Evolutionary conservation across 257 asterid genomes (phyloP).

Genomic region (Schizonepeta tenuifolia): DNA sequence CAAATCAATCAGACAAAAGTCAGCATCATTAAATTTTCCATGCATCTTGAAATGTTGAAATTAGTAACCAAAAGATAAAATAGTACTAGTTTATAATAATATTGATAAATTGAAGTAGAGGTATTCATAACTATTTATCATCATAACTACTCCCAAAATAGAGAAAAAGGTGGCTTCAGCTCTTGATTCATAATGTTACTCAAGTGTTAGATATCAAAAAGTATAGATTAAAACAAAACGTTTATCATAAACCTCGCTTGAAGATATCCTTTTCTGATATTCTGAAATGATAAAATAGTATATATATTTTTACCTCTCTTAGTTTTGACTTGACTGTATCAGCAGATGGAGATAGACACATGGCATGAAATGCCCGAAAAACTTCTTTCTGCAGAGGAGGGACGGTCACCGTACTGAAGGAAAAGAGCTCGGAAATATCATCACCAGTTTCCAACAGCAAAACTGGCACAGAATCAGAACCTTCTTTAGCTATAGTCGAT

Average conservation of each 20-base stretch:
- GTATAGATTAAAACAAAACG: not conserved
- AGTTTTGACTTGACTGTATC: constrained; percentile 48
- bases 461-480: constrained; percentile 39
- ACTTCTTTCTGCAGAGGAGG: constrained; percentile 54
- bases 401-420: constrained; percentile 46
- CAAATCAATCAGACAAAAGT: constrained; percentile 26
- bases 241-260: too few species aligned
- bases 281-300: too few species aligned
- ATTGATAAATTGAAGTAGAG: too few species aligned
- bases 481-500: constrained; percentile 51
- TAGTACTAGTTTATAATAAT: not conserved
- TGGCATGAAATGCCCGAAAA: constrained; percentile 52
- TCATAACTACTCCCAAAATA: too few species aligned
- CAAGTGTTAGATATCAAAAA: not conserved
- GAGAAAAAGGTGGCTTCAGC: too few species aligned
- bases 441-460: constrained; percentile 56
- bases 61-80: not conserved
- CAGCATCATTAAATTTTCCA: constrained; percentile 9
- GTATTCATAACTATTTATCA: too few species aligned
- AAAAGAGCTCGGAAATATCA: constrained; percentile 51
- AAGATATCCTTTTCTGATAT: too few species aligned
- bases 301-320: constrained; percentile 67
- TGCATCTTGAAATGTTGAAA: not conserved
- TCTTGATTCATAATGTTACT: too few species aligned
- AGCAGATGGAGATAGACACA: constrained; percentile 61